These are phyloP conservation scores for Vairimorpha apis DNA, from an alignment of 371 early-diverging fungal genomes.

Conservation along the genomic window DNA sequence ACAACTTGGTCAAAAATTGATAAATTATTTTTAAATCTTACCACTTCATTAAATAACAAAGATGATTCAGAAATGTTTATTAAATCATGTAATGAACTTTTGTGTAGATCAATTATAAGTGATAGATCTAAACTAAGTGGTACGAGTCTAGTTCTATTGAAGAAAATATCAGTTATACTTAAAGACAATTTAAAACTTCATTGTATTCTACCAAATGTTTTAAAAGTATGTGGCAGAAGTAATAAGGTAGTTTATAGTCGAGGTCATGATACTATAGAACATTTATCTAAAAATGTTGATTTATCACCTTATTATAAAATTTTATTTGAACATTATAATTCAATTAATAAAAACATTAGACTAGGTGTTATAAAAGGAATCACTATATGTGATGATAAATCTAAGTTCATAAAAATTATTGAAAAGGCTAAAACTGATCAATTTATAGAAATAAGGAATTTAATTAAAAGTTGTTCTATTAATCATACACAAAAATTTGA, in stretches of 20 bases:
- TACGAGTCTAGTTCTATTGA: conserved; percentile 32
- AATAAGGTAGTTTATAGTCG: conserved; percentile 41
- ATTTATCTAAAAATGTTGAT: conserved; percentile 24
- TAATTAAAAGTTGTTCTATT: conserved; percentile 16
- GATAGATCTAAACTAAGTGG: conserved; percentile 51
- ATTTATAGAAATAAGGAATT: conserved; percentile 33
- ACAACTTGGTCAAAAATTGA: conserved; percentile 48
- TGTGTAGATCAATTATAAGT: conserved; percentile 41
- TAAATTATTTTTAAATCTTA: conserved; percentile 20
- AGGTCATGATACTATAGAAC: conserved; percentile 21
- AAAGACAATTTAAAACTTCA: conserved; percentile 10
- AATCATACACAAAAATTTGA: not conserved
- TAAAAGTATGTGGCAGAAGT: conserved; percentile 42
- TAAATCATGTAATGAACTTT: conserved; percentile 3
- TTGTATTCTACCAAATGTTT: conserved; percentile 12
- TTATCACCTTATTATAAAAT: conserved; percentile 2
- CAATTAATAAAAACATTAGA: conserved; percentile 48
- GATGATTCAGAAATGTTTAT: conserved; percentile 7
- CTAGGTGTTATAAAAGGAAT: conserved; percentile 30
- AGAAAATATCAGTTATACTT: conserved; percentile 13
- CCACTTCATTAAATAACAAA: not conserved
- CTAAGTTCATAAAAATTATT: conserved; percentile 14
- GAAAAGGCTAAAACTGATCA: conserved; percentile 38
- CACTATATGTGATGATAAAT: not conserved
- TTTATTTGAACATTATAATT: conserved; percentile 17